Base-by-base conservation (phyloP, 768 basidiomycete genomes). In the Suillus subluteus region DNA sequence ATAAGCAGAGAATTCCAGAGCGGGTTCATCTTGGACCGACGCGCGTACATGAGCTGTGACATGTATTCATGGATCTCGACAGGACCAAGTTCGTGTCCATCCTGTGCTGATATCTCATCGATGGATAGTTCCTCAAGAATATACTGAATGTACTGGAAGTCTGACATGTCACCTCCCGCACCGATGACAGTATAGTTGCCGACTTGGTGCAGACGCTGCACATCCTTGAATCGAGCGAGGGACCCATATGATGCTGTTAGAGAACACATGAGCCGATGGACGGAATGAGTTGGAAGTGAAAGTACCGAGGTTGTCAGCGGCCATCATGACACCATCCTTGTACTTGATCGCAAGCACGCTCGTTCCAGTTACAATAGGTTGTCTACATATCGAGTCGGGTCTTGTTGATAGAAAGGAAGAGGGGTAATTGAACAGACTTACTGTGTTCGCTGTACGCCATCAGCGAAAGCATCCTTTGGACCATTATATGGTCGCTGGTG, bases 281-380 rank as follows among this genome's bases (percentile, higher is more conserved):
- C 26, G 3, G 52, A 52, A 59, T 40, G 37, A 44, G 32, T 44
- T 30, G 44, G 23, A 40, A 9, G 43, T 40, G 66, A 62, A 77
- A 86, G 64, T 68, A 96, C 96, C 96, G 62, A 99, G 91, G 73
- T 91, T 98, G 83, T 99, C 98, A 44, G 98, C 96, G 38, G 98
- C 96, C 84, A 99, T 89, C 94, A 99, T 97, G 70, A 99, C 88
- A 11, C 98, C 98, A 73, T 94, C 95, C 79, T 96, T 95, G 85
- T 86, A 99, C 79, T 94, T 93, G 79, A 99, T 83, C 3, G 92
- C 98, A 41, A 99, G 85, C 6, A 99, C 95, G 65, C 91, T 94
- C n/a, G 97, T 96, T 66, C 97, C 98, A 0, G 97, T 99, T 11
- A 98, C 95, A 67, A 99, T 90, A 12, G 98, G 98, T 73, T 96